Evolutionary conservation across 306 rosid species (phyloP), one percentile per base, ranked within the genome.

Genomic region (Oemleria cerasiformis): DNA sequence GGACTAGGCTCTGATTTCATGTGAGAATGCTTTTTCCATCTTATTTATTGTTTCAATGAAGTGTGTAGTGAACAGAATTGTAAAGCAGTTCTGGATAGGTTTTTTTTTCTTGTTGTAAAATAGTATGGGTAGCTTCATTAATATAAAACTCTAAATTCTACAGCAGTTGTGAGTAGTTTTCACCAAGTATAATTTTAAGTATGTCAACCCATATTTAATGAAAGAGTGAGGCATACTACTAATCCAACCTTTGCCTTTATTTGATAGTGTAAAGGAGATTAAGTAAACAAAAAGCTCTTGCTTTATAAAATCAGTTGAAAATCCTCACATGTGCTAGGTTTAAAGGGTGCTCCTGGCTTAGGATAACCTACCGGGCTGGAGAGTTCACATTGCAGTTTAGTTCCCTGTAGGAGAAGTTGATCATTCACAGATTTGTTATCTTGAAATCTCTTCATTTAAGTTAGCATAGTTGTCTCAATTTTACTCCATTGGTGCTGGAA

Each of bases 161-260:
- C 17, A 21, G 68, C 36, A 30, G 36, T 4, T 30, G 36, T 30
- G 36, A 30, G 36, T 43, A 20, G 71, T 17, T 9, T 34, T 49
- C 60, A 68, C 72, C 20, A 38, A 38, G 45, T 66, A 7, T 30
- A 34, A 16, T 15, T 36, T 51, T 11, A 4, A n/a, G 45, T 36
- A 25, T 49, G 59, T 43, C 44, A 36, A 50, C 15, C 36, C 7
- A 3, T 36, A 3, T 49, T 36, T 36, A 12, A n/a, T 19, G 11
- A n/a, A 67, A 10, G 38, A 68, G 73, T 68, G 47, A 47, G 57
- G 50, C 45, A 51, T 11, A 68, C 15, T 50, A 19, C 38, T 30
- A 8, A 53, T 10, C 13, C 47, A 36, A 47, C 12, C 13, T 48
- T 67, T 34, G 6, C 40, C 71, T 48, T 34, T 67, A 15, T 17